Conservation (phyloP, 2,329 filamentous ascomycete genomes). For the Sclerotinia minor region DNA sequence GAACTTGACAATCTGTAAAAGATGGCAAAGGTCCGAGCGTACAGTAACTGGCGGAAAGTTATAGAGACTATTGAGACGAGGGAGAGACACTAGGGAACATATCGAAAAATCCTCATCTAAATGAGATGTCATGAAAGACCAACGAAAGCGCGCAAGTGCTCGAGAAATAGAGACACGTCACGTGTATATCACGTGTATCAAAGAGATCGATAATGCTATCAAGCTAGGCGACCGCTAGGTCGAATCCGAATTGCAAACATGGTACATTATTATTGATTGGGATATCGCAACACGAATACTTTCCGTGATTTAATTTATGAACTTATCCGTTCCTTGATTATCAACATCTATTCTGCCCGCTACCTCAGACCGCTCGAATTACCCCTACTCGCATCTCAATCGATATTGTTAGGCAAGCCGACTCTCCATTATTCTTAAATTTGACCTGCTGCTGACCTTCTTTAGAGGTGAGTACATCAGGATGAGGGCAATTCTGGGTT, state of each 20-base stretch:
- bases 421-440: too few species aligned
- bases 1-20: not conserved
- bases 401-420: too few species aligned
- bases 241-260: too few species aligned
- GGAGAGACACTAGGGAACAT: not conserved
- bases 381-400: not conserved
- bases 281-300: not conserved
- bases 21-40: not conserved
- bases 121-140: not conserved
- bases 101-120: not conserved
- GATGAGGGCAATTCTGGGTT: not conserved
- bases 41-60: not conserved
- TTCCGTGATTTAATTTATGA: not conserved
- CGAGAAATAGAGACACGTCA: fast-evolving
- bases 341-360: not conserved
- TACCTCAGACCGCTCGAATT: not conserved
- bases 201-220: not conserved
- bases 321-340: not conserved
- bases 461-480: too few species aligned
- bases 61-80: not conserved
- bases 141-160: not conserved
- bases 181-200: not conserved
- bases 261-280: not conserved
- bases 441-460: too few species aligned
- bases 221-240: too few species aligned